Evolutionary conservation across 495 filamentous ascomycete genomes (phyloP).

Genomic region (Daldinia concentrica): DNA sequence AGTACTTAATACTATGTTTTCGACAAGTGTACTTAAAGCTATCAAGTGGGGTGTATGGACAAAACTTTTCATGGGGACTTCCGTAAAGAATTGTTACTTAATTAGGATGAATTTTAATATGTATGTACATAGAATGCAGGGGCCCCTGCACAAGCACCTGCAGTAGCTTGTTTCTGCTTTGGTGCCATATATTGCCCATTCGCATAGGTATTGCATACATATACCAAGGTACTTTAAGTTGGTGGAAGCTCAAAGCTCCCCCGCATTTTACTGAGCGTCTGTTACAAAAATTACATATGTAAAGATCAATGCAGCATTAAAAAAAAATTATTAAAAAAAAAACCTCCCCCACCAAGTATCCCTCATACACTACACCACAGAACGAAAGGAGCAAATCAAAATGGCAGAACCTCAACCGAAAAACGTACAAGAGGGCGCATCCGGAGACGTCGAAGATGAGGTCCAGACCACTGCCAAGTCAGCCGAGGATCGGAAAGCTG

Average conservation of each 20-base stretch:
- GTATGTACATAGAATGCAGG: background rate
- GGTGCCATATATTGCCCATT: too few relatives aligned
- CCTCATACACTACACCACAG: background rate
- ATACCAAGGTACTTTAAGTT: background rate
- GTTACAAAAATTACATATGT: background rate
- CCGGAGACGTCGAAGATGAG: slow-evolving; percentile 68
- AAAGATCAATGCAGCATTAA: too few relatives aligned
- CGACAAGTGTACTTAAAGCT: too few relatives aligned
- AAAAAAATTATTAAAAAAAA: background rate
- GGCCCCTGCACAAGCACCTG: background rate
- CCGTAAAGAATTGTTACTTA: background rate
- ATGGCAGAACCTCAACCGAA: slow-evolving; percentile 71
- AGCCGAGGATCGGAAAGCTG: slow-evolving; percentile 90
- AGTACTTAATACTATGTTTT: too few relatives aligned
- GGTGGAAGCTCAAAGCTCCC: background rate
- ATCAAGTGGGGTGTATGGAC: too few relatives aligned
- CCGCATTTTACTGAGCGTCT: background rate
- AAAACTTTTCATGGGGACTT: too few relatives aligned
- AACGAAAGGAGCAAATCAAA: slow-evolving; percentile 4
- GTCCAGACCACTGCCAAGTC: slow-evolving; percentile 71
- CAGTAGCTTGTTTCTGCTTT: background rate
- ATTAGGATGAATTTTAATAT: too few relatives aligned
- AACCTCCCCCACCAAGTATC: background rate
- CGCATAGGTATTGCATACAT: background rate
- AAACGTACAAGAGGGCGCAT: slow-evolving; percentile 64